Percentiles rank a stretch among this genome's conserved stretches.
Conservation (phyloP, 129 eudicot genomes). For the Scalesia atractyloides region DNA sequence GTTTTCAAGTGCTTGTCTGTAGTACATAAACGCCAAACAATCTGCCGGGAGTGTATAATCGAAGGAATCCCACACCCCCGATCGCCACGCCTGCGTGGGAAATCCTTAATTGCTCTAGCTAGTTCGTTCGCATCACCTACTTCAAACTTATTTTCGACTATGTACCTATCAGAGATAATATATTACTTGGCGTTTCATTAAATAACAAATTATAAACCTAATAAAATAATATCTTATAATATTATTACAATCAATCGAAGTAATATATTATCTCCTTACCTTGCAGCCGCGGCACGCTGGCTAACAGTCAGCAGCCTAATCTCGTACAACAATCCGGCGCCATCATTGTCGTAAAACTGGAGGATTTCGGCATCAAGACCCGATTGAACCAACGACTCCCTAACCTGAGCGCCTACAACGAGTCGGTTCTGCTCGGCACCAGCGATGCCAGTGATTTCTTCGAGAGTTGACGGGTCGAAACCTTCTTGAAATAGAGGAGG, state of each 20-base stretch:
- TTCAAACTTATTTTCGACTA: constrained; percentile 44
- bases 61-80: constrained; percentile 76
- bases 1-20: constrained; percentile 63
- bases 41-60: constrained; percentile 54
- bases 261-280: not conserved
- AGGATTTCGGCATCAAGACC: constrained; percentile 40
- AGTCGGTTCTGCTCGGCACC: constrained; percentile 71
- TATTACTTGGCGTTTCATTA: too few relatives aligned
- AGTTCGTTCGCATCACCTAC: constrained; percentile 46
- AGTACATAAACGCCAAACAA: constrained; percentile 65
- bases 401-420: constrained; percentile 68
- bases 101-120: constrained; percentile 73
- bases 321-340: constrained; percentile 66
- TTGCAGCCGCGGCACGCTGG: constrained; percentile 60
- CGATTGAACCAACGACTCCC: constrained; percentile 50
- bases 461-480: constrained; percentile 50
- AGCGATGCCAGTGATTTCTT: constrained; percentile 72
- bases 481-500: constrained; percentile 60
- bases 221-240: too few relatives aligned
- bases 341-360: constrained; percentile 47
- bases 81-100: constrained; percentile 55
- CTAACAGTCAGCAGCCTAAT: constrained; percentile 45
- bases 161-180: constrained; percentile 7
- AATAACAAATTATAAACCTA: too few relatives aligned
- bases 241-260: too few relatives aligned